These are phyloP conservation scores for Cordyceps cicadae DNA, from an alignment of 2,329 filamentous ascomycete genomes.

Conservation along the genomic window DNA sequence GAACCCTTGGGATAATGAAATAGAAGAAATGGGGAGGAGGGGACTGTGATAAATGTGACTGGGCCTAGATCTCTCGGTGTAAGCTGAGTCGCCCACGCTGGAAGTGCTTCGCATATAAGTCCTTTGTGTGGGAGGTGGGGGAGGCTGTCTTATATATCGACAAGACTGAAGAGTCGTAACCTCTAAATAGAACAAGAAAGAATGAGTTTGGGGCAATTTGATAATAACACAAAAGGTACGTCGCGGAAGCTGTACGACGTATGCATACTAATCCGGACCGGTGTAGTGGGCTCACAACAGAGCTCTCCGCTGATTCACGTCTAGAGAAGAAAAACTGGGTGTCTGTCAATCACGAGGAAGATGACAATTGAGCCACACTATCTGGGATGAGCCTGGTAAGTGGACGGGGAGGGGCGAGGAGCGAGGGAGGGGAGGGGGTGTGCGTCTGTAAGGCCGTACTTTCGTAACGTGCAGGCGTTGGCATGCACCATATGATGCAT, in stretches of 20 bases:
- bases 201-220: background rate
- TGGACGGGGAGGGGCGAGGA: background rate
- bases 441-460: background rate
- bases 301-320: background rate
- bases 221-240: background rate
- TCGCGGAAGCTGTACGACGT: background rate
- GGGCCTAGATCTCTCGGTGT: constrained; percentile 1
- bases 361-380: background rate
- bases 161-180: background rate
- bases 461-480: background rate
- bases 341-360: background rate
- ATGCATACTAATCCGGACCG: background rate
- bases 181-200: background rate
- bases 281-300: background rate
- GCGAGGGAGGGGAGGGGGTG: background rate
- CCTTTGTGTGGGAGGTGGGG: background rate
- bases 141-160: constrained; percentile 4
- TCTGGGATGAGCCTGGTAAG: constrained; percentile 1
- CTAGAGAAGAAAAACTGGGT: background rate
- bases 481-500: background rate
- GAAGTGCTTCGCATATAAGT: background rate
- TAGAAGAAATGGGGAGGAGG: background rate
- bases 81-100: background rate
- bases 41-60: background rate
- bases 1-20: background rate